phyloP scores from a whole-genome alignment of 306 rosid genomes.

The Rosa chinensis region DNA sequence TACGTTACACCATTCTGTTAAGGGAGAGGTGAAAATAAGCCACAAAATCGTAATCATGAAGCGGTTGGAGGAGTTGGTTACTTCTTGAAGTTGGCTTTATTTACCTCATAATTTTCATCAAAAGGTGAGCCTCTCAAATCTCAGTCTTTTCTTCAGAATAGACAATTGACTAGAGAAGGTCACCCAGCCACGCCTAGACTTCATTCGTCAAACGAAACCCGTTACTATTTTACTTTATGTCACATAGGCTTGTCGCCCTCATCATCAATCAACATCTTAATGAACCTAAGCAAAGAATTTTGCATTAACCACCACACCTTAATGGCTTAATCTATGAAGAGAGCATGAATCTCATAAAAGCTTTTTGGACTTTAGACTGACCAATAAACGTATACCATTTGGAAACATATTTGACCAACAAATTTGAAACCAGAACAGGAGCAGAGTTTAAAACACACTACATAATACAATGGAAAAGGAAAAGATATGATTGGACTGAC shows the following conservation, averaged over 20 bases:
- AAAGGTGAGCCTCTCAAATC: conserved; percentile 21
- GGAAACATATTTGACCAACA: conserved; percentile 10
- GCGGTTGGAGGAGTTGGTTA: neutral
- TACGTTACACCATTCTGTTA: neutral
- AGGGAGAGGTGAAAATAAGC: too few relatives aligned
- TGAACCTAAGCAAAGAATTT: neutral
- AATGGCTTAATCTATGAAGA: neutral
- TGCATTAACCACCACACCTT: neutral
- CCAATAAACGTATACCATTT: conserved; percentile 21
- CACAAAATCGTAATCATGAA: too few relatives aligned
- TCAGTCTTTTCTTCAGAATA: neutral
- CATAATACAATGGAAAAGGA: conserved; percentile 28
- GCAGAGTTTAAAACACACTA: conserved; percentile 5
- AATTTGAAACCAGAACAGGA: neutral
- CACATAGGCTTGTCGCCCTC: neutral
- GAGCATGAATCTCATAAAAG: neutral
- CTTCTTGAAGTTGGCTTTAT: too few relatives aligned
- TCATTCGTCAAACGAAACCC: conserved; percentile 13
- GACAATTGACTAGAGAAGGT: neutral
- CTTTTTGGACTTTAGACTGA: conserved; percentile 18
- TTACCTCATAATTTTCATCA: neutral
- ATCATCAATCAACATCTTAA: neutral
- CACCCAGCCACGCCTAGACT: neutral
- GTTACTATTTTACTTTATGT: neutral
- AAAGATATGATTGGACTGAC: conserved; percentile 33